Percentiles rank a stretch among this genome's conserved stretches.
These are phyloP conservation scores for Vinca major DNA, from an alignment of 305 asterid genomes.

Conservation along the genomic window DNA sequence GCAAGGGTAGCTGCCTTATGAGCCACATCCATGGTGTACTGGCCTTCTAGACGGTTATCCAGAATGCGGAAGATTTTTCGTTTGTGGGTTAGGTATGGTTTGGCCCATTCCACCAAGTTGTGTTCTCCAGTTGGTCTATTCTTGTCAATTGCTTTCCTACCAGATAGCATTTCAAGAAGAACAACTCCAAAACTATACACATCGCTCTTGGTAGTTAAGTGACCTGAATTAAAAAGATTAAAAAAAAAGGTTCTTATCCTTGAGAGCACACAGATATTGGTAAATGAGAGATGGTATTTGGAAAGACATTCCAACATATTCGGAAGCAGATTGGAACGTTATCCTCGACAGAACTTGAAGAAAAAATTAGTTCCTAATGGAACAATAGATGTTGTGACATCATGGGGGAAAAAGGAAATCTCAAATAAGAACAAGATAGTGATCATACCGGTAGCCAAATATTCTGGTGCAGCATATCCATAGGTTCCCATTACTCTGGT, in stretches of 20 bases:
- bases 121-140: constrained; percentile 48
- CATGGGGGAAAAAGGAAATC: background rate
- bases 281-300: background rate
- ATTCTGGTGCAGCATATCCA: constrained; percentile 94
- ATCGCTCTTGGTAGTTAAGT: constrained; percentile 58
- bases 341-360: constrained; percentile 1
- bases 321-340: background rate
- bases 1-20: constrained; percentile 41
- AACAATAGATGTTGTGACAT: constrained; percentile 2
- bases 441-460: constrained; percentile 64
- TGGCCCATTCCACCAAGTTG: constrained; percentile 65
- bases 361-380: background rate
- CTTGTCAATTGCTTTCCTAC: constrained; percentile 64
- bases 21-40: constrained; percentile 46
- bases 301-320: background rate
- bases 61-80: constrained; percentile 49
- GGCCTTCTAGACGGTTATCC: constrained; percentile 63
- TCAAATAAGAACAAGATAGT: background rate
- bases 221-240: constrained; percentile 37
- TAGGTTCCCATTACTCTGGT: constrained; percentile 92
- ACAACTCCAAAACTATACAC: constrained; percentile 77
- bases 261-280: too few species aligned
- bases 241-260: background rate
- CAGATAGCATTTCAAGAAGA: constrained; percentile 57
- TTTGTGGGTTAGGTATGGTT: constrained; percentile 41